phyloP scores from a whole-genome alignment of 805 yeast genomes.

The Cyberlindnera americana region DNA sequence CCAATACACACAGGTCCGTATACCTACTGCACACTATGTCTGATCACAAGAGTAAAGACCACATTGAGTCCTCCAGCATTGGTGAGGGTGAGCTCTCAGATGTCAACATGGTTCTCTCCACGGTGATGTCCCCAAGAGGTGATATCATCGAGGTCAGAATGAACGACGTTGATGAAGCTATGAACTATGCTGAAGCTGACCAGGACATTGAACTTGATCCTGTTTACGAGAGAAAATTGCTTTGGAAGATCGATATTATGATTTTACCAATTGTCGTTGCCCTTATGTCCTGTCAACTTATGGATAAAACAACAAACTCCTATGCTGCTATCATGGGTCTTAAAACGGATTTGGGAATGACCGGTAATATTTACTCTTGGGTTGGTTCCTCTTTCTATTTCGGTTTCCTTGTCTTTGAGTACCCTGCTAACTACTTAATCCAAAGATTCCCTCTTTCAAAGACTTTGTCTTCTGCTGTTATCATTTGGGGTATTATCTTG shows the following conservation, averaged over 20 bases:
- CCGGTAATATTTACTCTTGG: slow-evolving; percentile 45
- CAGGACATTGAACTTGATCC: slow-evolving; percentile 13
- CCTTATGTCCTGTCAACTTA: slow-evolving; percentile 36
- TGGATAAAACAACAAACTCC: slow-evolving; percentile 38
- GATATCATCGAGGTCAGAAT: slow-evolving; percentile 28
- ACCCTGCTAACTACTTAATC: slow-evolving; percentile 42
- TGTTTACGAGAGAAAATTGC: slow-evolving; percentile 26
- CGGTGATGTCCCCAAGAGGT: slow-evolving; percentile 29
- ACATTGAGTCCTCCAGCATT: slow-evolving; percentile 3
- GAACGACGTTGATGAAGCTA: slow-evolving; percentile 38
- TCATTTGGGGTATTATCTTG: slow-evolving; percentile 58
- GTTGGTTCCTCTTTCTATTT: slow-evolving; percentile 57
- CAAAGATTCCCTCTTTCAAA: slow-evolving; percentile 59
- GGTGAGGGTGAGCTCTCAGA: slow-evolving; percentile 10
- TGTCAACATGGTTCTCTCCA: slow-evolving; percentile 9
- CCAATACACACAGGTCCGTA: too few relatives aligned
- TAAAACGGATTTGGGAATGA: slow-evolving; percentile 42
- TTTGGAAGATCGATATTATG: slow-evolving; percentile 36
- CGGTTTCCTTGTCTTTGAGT: slow-evolving; percentile 59
- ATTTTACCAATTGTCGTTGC: slow-evolving; percentile 36
- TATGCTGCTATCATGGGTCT: slow-evolving; percentile 53
- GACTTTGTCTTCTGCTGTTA: slow-evolving; percentile 42
- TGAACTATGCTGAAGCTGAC: slow-evolving; percentile 30
- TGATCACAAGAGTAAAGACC: not conserved
- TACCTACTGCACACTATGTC: not conserved